phyloP scores from a whole-genome alignment of 768 basidiomycete genomes.

The Serendipita indica region DNA sequence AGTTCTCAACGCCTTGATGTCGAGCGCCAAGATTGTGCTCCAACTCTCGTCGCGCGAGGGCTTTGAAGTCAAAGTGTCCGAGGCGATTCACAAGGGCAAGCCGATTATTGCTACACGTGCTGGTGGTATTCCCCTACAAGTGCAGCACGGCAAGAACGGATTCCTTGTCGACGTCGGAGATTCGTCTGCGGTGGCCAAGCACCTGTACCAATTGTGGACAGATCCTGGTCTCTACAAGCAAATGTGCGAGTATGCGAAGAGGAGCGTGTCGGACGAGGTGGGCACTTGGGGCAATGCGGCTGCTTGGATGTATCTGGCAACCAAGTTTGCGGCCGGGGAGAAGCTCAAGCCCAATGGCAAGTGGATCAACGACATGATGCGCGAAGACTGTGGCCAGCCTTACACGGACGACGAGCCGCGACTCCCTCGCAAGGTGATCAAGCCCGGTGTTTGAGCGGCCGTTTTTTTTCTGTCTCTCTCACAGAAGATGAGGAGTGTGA shows the following conservation, averaged over 20 bases:
- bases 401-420: constrained; percentile 55
- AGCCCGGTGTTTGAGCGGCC: neutral
- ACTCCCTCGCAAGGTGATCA: constrained; percentile 37
- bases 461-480: no score
- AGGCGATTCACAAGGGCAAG: constrained; percentile 81
- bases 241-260: constrained; percentile 46
- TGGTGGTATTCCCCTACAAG: constrained; percentile 88
- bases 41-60: constrained; percentile 91
- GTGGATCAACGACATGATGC: constrained; percentile 72
- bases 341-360: constrained; percentile 69
- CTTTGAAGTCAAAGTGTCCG: constrained; percentile 94
- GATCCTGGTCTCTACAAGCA: constrained; percentile 43
- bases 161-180: constrained; percentile 69
- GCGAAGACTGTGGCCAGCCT: constrained; percentile 57
- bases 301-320: constrained; percentile 53
- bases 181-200: constrained; percentile 54
- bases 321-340: constrained; percentile 55
- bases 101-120: constrained; percentile 75
- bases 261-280: constrained; percentile 73
- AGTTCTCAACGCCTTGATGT: constrained; percentile 81
- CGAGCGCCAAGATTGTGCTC: constrained; percentile 75
- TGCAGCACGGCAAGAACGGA: constrained; percentile 77
- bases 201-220: constrained; percentile 65
- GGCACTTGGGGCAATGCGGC: constrained; percentile 68
- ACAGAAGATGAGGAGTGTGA: no score